Evolutionary conservation across 176 grass and related monocot species (phyloP).

Genomic region (Lolium multiflorum): DNA sequence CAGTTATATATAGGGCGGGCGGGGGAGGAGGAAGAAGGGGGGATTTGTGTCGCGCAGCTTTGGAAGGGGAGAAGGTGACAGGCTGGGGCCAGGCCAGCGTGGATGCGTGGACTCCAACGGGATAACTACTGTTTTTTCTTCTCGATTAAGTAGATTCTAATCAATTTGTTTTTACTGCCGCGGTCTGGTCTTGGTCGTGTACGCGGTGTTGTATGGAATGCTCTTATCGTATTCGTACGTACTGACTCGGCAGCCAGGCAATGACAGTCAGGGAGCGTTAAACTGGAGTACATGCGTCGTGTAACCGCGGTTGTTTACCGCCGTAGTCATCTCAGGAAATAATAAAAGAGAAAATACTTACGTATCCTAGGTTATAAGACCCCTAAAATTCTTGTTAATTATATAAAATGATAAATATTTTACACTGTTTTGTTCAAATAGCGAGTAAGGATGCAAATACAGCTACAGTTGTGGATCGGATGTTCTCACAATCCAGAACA

Average conservation of each 20-base stretch:
- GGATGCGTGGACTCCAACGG: neutral
- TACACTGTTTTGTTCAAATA: no score
- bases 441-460: no score
- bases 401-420: no score
- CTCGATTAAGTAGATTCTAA: neutral
- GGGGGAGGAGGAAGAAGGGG: neutral
- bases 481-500: no score
- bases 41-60: constrained; percentile 30
- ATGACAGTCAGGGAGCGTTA: neutral
- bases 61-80: constrained; percentile 29
- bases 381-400: no score
- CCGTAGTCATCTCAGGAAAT: no score
- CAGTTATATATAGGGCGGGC: constrained; percentile 5
- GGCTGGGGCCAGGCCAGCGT: constrained; percentile 27
- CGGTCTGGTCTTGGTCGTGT: neutral
- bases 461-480: no score
- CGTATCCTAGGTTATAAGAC: no score
- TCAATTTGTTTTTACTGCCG: neutral
- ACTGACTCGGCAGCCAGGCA: neutral
- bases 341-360: no score
- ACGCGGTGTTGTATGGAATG: neutral
- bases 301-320: neutral
- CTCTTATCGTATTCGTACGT: neutral
- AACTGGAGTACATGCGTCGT: neutral
- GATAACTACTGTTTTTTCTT: neutral